phyloP scores from a whole-genome alignment of 371 early-diverging fungal species.

The Mortierella sp. region DNA sequence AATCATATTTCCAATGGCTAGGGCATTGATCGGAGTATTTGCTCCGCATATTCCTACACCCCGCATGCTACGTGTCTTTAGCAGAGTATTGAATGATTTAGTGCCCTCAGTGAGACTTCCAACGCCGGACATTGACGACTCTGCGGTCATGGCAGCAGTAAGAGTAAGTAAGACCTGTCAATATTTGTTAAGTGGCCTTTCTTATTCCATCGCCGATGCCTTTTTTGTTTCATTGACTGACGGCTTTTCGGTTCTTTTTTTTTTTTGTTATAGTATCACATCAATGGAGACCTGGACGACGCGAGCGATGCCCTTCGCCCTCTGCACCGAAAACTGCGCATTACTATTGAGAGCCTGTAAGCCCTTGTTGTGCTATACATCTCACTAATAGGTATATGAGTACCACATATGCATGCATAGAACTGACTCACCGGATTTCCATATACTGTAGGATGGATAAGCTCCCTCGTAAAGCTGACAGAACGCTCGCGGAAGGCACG shows the following conservation, averaged over 20 bases:
- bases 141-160: slow-evolving; percentile 28
- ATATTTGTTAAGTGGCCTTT: not conserved
- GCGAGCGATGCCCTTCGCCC: slow-evolving; percentile 18
- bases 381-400: not conserved
- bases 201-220: slow-evolving; percentile 21
- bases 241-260: slow-evolving; percentile 3
- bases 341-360: slow-evolving; percentile 16
- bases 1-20: slow-evolving; percentile 27
- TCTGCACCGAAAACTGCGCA: slow-evolving; percentile 8
- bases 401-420: slow-evolving; percentile 3
- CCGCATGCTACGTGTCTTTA: slow-evolving; percentile 33
- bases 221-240: slow-evolving; percentile 13
- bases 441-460: slow-evolving; percentile 28
- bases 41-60: slow-evolving; percentile 32
- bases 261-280: not conserved
- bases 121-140: slow-evolving; percentile 28
- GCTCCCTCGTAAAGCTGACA: slow-evolving; percentile 25
- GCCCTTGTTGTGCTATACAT: not conserved
- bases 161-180: slow-evolving; percentile 26
- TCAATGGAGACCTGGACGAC: slow-evolving; percentile 19
- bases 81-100: slow-evolving; percentile 26
- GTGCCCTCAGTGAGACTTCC: slow-evolving; percentile 35
- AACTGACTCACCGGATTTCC: not conserved
- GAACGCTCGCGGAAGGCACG: slow-evolving; percentile 19
- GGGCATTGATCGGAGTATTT: slow-evolving; percentile 33